Evolutionary conservation across 805 yeast genomes (phyloP).

Genomic region (Wickerhamiella cacticola): DNA sequence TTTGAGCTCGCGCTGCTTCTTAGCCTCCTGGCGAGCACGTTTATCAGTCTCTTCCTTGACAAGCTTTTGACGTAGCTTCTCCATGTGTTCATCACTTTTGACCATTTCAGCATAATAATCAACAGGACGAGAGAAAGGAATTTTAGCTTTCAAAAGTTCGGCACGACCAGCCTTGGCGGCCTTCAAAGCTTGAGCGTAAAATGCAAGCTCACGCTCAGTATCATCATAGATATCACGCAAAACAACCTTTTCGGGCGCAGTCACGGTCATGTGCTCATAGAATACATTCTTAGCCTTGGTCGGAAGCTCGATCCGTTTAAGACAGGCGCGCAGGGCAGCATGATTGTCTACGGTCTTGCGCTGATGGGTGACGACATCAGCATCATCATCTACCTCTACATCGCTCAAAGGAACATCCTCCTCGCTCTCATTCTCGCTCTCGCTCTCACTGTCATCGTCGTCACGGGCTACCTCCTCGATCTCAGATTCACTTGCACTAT

Average conservation of each 20-base stretch:
- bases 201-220: slow-evolving; percentile 88
- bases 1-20: slow-evolving; percentile 86
- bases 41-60: slow-evolving; percentile 56
- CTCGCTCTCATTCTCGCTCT: slow-evolving; percentile 53
- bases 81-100: slow-evolving; percentile 97
- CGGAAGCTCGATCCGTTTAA: slow-evolving; percentile 33
- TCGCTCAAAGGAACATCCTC: slow-evolving; percentile 83
- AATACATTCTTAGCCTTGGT: slow-evolving; percentile 51
- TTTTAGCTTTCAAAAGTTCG: slow-evolving; percentile 48
- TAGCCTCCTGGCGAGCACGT: slow-evolving; percentile 86
- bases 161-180: slow-evolving; percentile 69
- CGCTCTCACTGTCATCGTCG: slow-evolving; percentile 40
- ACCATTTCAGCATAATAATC: slow-evolving; percentile 99
- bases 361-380: slow-evolving; percentile 86
- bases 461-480: slow-evolving; percentile 35
- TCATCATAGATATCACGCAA: slow-evolving; percentile 82
- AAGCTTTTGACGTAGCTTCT: slow-evolving; percentile 69
- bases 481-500: slow-evolving; percentile 27
- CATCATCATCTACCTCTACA: slow-evolving; percentile 86
- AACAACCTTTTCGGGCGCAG: slow-evolving; percentile 49
- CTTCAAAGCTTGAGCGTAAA: slow-evolving; percentile 84
- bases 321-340: slow-evolving; percentile 43
- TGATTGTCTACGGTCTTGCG: slow-evolving; percentile 78
- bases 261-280: slow-evolving; percentile 69
- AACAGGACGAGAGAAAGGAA: slow-evolving; percentile 83